These are phyloP conservation scores for Exophiala alcalophila DNA, from an alignment of 2,329 filamentous ascomycete genomes.

Conservation along the genomic window DNA sequence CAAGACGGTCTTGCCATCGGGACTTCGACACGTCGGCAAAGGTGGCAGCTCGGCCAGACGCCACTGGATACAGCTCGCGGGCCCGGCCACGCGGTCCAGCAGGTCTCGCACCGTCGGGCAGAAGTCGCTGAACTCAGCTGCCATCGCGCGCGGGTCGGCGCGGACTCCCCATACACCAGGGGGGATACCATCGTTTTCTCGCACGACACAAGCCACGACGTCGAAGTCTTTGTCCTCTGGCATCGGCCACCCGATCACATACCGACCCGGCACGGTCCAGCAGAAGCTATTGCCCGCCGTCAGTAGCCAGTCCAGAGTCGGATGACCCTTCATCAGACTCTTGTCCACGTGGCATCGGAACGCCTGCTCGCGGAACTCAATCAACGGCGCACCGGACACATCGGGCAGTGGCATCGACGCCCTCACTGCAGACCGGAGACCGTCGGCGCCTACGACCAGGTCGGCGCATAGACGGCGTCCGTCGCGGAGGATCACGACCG, in stretches of 20 bases:
- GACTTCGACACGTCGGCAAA: constrained; percentile 8
- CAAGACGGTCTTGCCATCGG: constrained; percentile 4
- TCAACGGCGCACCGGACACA: constrained; percentile 1
- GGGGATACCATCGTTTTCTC: constrained; percentile 7
- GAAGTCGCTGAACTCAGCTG: constrained; percentile 6
- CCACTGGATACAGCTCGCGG: constrained; percentile 6
- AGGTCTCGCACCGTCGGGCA: constrained; percentile 5
- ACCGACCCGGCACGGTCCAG: constrained; percentile 6
- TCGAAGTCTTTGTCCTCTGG: constrained; percentile 7
- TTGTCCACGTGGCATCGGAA: constrained; percentile 10
- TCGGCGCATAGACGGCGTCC: constrained; percentile 7
- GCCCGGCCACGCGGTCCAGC: constrained; percentile 6
- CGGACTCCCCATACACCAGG: constrained; percentile 8
- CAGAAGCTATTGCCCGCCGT: constrained; percentile 1
- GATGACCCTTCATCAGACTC: constrained; percentile 1
- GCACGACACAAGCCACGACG: constrained; percentile 5
- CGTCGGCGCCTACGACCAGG: constrained; percentile 8
- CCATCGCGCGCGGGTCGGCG: constrained; percentile 5
- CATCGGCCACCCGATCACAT: constrained; percentile 5
- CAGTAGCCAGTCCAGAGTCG: constrained; percentile 7
- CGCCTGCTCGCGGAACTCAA: constrained; percentile 4
- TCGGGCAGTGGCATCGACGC: constrained; percentile 8
- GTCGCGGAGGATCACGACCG: constrained; percentile 5
- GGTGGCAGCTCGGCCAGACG: constrained; percentile 9
- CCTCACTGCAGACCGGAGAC: constrained; percentile 3